Base-by-base conservation (phyloP, 371 early-diverging fungal genomes). In the Rhizopus microsporus region DNA sequence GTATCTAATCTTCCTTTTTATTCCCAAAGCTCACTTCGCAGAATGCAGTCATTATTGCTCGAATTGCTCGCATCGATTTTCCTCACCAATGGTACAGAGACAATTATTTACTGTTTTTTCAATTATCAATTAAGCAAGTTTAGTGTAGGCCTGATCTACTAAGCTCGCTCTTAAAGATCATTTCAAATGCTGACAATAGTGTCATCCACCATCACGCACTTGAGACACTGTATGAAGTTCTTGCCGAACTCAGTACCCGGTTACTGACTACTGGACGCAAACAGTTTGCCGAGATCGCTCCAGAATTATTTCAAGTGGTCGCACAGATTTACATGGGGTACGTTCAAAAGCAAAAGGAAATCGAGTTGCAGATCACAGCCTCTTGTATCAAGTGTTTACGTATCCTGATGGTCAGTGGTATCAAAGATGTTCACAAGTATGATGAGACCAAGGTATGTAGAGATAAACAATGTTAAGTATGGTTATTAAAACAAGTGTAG, bases 21-120 rank as follows among this genome's bases (percentile, higher is more conserved):
- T 40, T 38, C 51, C 10, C 32, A 50, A 68, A 91, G 88, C 77
- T 92, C n/a, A 84, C 88, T 32, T 73, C 81, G 8, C 89, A 88
- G 46, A 88, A 88, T 64, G 86, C 88, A n/a, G 84, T 92, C 1
- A 74, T 88, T 51, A 80, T 83, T 4, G 72, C 93, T 40, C 88
- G 90, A 60, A 88, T 94, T 59, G 91, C 92, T 9, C 72, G 92
- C 42, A 49, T 88, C 34, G 94, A 94, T 70, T 93, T 78, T 68
- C 94, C 94, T 9, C 66, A 76, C 59, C 89, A 92, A 59, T 94
- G 94, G 91, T 91, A 49, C 39, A 40, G 23, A 5, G 49, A 13
- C 40, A 42, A 31, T 13, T 10, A 29, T 23, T 7, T 17, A 42
- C 9, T 16, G 13, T 7, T 17, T 51, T 8, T 38, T 42, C 10